Evolutionary conservation across 805 yeast genomes (phyloP), one percentile per base, ranked within the genome.

Genomic region (Candida oleophila): DNA sequence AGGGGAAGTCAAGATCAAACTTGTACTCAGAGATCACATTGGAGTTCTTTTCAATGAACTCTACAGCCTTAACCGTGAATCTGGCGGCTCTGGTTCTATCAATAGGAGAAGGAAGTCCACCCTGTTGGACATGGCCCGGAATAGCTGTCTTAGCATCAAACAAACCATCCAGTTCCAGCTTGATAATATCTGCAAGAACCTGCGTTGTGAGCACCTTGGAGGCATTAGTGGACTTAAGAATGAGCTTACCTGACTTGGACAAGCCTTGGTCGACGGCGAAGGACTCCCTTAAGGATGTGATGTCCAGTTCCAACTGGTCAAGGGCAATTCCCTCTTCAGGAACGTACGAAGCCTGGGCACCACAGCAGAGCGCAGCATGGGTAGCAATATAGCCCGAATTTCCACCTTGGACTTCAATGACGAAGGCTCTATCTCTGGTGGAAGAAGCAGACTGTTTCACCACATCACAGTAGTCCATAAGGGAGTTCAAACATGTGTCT

Each of bases 71-170:
- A 55, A 92, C 86, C 3, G 96, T 96, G 65, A 86, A 85, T 64
- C 98, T 81, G 4, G 91, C 83, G 4, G 96, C 96, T 53, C 85
- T 79, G 34, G 90, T 84, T 66, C 98, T 82, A 65, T 94, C 99
- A 73, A 91, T 87, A 4, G 98, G 89, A 5, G 96, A 85, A 43
- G 99, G 99, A 45, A 82, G 80, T 49, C 91, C 94, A 64, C 99
- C 99, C 71, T 94, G 99, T 76, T 94, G 99, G 48, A 92, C 94
- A 63, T 92, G 98, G 25, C 99, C 99, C 22, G 99, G 99, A 49
- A 91, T 82, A 14, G 98, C 98, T 3, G 96, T 90, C 65, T 95
- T 85, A 15, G 94, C 86, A 59, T 91, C 97, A 63, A 88, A 94
- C 54, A 76, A 77, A 41, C 87, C 88, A 34, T 77, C 67, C 32